phyloP scores from a whole-genome alignment of 2,329 filamentous ascomycete genomes.

The Colletotrichum sp. region DNA sequence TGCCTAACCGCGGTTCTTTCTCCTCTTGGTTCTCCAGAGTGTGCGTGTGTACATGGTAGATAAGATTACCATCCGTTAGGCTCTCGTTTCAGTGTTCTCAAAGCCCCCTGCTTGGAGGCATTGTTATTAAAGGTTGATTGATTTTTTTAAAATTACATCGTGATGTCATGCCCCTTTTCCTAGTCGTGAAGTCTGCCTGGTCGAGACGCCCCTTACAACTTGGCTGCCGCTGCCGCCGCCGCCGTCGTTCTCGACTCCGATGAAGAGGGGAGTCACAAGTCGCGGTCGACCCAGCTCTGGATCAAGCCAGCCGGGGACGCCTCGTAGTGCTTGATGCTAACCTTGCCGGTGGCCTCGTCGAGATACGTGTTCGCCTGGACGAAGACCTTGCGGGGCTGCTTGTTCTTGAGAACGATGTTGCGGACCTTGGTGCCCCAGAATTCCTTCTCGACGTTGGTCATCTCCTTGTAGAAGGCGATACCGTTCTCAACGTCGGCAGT shows the following conservation, averaged over 20 bases:
- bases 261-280: slow-evolving; percentile 26
- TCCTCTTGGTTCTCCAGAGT: neutral
- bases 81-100: neutral
- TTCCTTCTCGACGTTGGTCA: slow-evolving; percentile 80
- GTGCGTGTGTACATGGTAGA: neutral
- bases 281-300: slow-evolving; percentile 76
- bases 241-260: neutral
- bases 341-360: slow-evolving; percentile 70
- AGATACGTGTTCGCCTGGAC: slow-evolving; percentile 90
- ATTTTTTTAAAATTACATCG: neutral
- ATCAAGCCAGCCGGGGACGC: slow-evolving; percentile 81
- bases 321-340: slow-evolving; percentile 85
- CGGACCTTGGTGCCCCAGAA: slow-evolving; percentile 86
- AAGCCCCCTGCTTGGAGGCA: neutral
- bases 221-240: neutral
- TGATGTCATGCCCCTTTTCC: neutral
- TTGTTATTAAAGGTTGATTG: neutral
- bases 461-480: slow-evolving; percentile 80
- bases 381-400: slow-evolving; percentile 88
- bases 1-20: neutral
- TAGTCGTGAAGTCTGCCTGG: neutral
- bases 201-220: neutral
- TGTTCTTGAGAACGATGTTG: slow-evolving; percentile 75
- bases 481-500: slow-evolving; percentile 84
- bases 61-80: neutral